Evolutionary conservation across 371 early-diverging fungal genomes (phyloP), one percentile per base, ranked within the genome.

Genomic region (Choanephora cucurbitarum): DNA sequence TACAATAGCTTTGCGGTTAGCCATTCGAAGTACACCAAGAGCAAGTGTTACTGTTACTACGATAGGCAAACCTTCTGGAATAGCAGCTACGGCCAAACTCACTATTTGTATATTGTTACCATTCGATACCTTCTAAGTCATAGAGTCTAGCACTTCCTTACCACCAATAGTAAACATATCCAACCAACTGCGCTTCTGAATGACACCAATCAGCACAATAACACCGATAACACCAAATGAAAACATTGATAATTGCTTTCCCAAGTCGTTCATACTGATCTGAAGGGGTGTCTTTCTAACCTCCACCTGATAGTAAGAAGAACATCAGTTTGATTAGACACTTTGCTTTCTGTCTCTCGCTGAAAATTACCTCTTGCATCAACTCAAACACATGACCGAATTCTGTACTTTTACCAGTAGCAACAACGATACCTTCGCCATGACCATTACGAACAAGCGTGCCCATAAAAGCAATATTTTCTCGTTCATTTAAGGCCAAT

Each of bases 111-210:
- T 5, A 23, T 3, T 28, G 28, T 28, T 28, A 28, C 7, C 7
- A 28, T n/a, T n/a, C 28, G 5, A 28, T 28, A 3, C 3, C 7
- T 7, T 28, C 28, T 40, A 5, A 45, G 15, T 11, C 14, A 10
- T n/a, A 15, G 8, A 32, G 21, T 19, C 0, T n/a, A 31, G 23
- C 28, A 28, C 5, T 17, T 32, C 17, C 42, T 52, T 64, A 82
- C 85, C 89, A 57, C 91, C 91, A 57, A 96, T 94, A 19, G 95
- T 96, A 64, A 95, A 95, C 95, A 95, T 95, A 64, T 96, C 95
- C 41, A 97, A 75, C 89, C 88, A 88, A n/a, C 76, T 75, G 43
- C 91, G 85, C 40, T 91, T 90, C 69, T 96, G 97, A 56, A 93
- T 60, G 23, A 95, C 62, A 23, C 98, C 98, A 59, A 96, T 82